Conservation (phyloP, 306 rosid species). For the Psophocarpus tetragonolobus region DNA sequence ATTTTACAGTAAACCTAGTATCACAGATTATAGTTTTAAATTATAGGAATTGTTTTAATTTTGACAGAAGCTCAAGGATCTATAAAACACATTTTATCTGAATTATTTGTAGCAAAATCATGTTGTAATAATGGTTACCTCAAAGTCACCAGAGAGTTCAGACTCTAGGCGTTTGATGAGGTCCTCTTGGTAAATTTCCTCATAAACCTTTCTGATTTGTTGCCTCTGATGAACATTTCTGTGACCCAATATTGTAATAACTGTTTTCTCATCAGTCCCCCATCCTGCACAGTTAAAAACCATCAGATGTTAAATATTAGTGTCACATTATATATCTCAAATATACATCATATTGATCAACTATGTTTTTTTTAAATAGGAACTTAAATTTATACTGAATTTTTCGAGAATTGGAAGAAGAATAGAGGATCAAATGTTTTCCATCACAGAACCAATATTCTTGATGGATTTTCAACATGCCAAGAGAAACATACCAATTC, state of each 20-base stretch:
- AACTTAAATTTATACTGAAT: not conserved
- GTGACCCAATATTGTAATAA: slow-evolving; percentile 55
- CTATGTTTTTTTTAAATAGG: not conserved
- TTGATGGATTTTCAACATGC: not conserved
- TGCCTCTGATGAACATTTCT: slow-evolving; percentile 73
- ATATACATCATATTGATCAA: not conserved
- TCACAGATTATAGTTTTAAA: no score
- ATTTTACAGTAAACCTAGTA: no score
- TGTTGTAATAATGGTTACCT: slow-evolving; percentile 44
- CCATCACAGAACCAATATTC: not conserved
- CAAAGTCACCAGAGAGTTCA: slow-evolving; percentile 75
- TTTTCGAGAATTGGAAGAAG: not conserved
- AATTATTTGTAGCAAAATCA: not conserved
- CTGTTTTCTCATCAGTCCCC: slow-evolving; percentile 82
- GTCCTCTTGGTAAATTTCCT: slow-evolving; percentile 56
- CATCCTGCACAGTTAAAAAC: slow-evolving; percentile 50
- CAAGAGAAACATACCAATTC: not conserved
- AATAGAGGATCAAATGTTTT: not conserved
- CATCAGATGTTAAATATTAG: not conserved
- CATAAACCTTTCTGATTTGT: slow-evolving; percentile 65
- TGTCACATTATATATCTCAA: not conserved
- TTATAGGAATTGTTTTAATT: not conserved
- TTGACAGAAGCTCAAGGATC: not conserved
- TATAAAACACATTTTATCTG: not conserved
- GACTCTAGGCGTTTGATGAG: slow-evolving; percentile 76